phyloP scores from a whole-genome alignment of 2,329 filamentous ascomycete genomes.

The Colletotrichum orbiculare region DNA sequence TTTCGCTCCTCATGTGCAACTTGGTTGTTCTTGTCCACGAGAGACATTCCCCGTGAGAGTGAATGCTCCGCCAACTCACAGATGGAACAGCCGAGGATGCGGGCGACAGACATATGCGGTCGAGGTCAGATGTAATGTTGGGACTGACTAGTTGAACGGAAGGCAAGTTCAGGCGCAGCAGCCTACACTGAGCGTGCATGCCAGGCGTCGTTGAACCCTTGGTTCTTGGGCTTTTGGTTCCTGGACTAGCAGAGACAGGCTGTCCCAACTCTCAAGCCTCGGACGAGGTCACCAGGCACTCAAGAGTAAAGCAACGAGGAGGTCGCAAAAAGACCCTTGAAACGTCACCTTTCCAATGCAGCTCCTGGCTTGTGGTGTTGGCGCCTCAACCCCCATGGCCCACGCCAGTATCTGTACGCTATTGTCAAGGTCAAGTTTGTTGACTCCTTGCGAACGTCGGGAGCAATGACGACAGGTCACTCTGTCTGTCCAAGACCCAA shows the following conservation, averaged over 20 bases:
- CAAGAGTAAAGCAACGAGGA: conserved; percentile 7
- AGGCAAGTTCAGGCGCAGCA: conserved; percentile 1
- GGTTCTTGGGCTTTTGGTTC: conserved; percentile 19
- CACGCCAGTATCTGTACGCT: conserved; percentile 1
- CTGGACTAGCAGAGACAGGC: conserved; percentile 28
- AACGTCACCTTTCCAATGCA: conserved; percentile 29
- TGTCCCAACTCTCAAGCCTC: conserved; percentile 18
- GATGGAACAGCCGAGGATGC: conserved; percentile 6
- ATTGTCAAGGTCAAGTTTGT: conserved; percentile 2
- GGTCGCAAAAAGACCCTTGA: conserved; percentile 26
- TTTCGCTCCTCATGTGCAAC: conserved; percentile 9
- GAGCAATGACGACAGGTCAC: conserved; percentile 30
- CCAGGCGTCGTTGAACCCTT: conserved; percentile 15
- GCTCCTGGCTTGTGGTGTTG: neutral
- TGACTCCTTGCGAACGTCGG: neutral
- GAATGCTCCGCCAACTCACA: conserved; percentile 27
- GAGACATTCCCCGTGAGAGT: conserved; percentile 11
- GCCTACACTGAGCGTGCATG: neutral
- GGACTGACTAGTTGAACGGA: conserved; percentile 6
- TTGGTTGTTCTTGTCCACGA: conserved; percentile 22
- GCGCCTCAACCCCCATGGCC: neutral
- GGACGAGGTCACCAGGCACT: conserved; percentile 22
- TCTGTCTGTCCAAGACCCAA: conserved; percentile 14
- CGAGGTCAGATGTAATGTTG: conserved; percentile 30
- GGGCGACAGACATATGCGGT: conserved; percentile 25